phyloP scores from a whole-genome alignment of 495 filamentous ascomycete species.

The Elasticomyces elasticus region DNA sequence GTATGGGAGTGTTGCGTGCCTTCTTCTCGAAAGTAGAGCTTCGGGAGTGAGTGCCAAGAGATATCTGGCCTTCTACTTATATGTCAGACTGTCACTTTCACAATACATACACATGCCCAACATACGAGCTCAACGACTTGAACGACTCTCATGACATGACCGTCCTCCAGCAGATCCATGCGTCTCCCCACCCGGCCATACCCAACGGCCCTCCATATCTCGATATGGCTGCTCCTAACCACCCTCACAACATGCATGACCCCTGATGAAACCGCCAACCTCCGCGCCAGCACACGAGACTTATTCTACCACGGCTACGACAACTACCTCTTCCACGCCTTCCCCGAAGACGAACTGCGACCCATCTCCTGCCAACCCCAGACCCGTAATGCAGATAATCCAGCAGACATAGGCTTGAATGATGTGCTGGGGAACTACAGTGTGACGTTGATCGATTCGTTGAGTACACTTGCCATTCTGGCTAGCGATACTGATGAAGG shows the following conservation, averaged over 20 bases:
- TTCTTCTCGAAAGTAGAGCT: too few relatives aligned
- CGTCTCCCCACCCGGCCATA: not conserved
- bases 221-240: conserved; percentile 11
- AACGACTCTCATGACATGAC: not conserved
- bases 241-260: conserved; percentile 29
- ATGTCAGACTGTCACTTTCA: too few relatives aligned
- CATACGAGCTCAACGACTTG: not conserved
- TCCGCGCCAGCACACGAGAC: conserved; percentile 62
- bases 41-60: too few relatives aligned
- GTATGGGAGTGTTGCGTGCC: too few relatives aligned
- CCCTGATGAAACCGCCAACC: conserved; percentile 25
- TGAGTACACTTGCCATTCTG: conserved; percentile 85
- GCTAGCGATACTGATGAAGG: conserved; percentile 52
- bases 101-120: not conserved
- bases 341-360: conserved; percentile 92
- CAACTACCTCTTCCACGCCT: conserved; percentile 88
- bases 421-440: conserved; percentile 97
- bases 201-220: not conserved
- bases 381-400: conserved; percentile 70
- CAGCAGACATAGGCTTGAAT: conserved; percentile 76
- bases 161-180: conserved; percentile 4
- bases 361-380: conserved; percentile 77
- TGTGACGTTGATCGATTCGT: conserved; percentile 84
- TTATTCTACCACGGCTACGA: conserved; percentile 98
- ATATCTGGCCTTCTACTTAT: too few relatives aligned